phyloP scores from a whole-genome alignment of 352 stramenopile species.

The Globisporangium acanthophoron region DNA sequence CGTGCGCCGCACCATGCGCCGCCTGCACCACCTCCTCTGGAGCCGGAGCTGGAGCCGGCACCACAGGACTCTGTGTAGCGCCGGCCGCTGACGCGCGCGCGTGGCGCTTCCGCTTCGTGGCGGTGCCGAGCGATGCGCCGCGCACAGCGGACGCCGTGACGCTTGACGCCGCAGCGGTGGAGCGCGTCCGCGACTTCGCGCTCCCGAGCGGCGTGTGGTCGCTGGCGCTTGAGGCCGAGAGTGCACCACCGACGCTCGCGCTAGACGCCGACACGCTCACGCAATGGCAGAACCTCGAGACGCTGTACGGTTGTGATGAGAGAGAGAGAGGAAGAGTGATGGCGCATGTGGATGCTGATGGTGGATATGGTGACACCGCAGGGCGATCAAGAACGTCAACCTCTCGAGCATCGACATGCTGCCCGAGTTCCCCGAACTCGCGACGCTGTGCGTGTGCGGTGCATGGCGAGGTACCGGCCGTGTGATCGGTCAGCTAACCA shows the following conservation, averaged over 20 bases:
- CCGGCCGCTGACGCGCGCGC: conserved; percentile 1
- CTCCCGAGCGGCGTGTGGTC: conserved; percentile 3
- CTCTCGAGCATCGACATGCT: conserved; percentile 5
- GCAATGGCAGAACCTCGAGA: conserved; percentile 8
- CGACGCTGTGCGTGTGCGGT: conserved; percentile 3
- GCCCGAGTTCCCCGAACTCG: conserved; percentile 4
- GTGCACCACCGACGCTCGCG: conserved; percentile 3
- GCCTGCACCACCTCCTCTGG: neutral
- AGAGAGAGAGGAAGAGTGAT: neutral
- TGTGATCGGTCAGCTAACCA: neutral
- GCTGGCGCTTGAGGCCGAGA: conserved; percentile 5
- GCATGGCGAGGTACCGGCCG: neutral
- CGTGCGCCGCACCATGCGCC: conserved; percentile 4
- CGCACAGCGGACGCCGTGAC: neutral
- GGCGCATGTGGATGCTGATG: neutral
- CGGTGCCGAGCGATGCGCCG: neutral
- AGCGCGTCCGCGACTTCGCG: conserved; percentile 1
- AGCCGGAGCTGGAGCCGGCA: neutral
- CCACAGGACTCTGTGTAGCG: conserved; percentile 7
- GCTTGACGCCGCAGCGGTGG: conserved; percentile 7
- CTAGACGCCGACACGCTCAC: conserved; percentile 1
- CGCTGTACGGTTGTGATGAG: conserved; percentile 3
- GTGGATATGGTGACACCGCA: neutral
- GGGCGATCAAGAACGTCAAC: conserved; percentile 11
- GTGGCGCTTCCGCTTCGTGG: conserved; percentile 5